Conservation (phyloP, 805 yeast species). For the Zygosaccharomyces gambellarensis region DNA sequence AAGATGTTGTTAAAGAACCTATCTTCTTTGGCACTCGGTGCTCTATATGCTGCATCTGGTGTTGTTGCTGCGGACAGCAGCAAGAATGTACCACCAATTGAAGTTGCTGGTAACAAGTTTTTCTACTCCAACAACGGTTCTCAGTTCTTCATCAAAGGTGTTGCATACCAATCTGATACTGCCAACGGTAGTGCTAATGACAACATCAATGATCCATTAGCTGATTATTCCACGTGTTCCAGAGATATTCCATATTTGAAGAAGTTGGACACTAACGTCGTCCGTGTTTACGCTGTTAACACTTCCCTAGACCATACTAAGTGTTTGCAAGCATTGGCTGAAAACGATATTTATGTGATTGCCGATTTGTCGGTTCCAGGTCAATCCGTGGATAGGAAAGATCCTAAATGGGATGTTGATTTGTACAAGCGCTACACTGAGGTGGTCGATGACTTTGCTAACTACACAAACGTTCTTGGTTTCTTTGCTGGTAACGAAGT, state of each 20-base stretch:
- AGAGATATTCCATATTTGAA: constrained; percentile 71
- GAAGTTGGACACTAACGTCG: constrained; percentile 58
- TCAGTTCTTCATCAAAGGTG: constrained; percentile 71
- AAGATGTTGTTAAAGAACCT: constrained; percentile 35
- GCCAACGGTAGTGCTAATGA: constrained; percentile 42
- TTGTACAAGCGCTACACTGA: constrained; percentile 62
- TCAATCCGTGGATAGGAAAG: constrained; percentile 53
- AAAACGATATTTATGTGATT: constrained; percentile 75
- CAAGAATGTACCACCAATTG: constrained; percentile 57
- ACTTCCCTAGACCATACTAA: constrained; percentile 56
- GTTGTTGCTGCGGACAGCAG: constrained; percentile 25
- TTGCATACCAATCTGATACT: constrained; percentile 74
- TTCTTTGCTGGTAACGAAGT: constrained; percentile 88
- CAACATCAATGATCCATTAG: constrained; percentile 64
- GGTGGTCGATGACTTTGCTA: constrained; percentile 63
- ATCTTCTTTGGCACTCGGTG: constrained; percentile 34
- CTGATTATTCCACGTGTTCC: constrained; percentile 54
- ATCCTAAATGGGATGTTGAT: constrained; percentile 60
- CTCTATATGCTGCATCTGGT: constrained; percentile 35
- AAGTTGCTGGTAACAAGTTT: constrained; percentile 72
- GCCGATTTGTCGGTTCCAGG: constrained; percentile 74
- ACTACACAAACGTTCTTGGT: constrained; percentile 70
- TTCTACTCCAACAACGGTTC: constrained; percentile 73
- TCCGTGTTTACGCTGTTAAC: constrained; percentile 74
- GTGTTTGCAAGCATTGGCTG: constrained; percentile 62